Evolutionary conservation across 768 basidiomycete genomes (phyloP).

Genomic region (Rhizopogon vulgaris): DNA sequence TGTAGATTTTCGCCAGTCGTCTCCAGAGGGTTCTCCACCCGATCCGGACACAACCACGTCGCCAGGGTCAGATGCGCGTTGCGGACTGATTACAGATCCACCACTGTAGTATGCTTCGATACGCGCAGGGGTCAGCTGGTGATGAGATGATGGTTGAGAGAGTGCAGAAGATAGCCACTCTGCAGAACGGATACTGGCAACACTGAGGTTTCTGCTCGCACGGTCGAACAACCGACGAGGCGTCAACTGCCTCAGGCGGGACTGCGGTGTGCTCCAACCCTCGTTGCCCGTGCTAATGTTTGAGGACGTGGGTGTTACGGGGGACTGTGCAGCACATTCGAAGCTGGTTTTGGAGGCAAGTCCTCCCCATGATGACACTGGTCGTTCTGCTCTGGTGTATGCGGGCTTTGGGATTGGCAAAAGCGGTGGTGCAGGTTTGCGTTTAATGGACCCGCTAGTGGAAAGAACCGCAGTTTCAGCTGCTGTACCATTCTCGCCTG

Average conservation of each 20-base stretch:
- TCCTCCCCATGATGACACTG: conserved; percentile 19
- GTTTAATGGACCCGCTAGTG: conserved; percentile 20
- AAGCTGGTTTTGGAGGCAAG: conserved; percentile 6
- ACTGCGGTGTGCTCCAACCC: conserved; percentile 2
- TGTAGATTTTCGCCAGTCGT: conserved; percentile 1
- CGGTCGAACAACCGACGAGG: conserved; percentile 13
- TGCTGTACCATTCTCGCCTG: conserved; percentile 8
- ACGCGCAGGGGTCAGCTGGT: conserved; percentile 13
- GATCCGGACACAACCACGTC: background rate
- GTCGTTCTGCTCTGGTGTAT: conserved; percentile 4
- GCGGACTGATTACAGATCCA: conserved; percentile 1
- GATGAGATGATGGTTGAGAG: conserved; percentile 6
- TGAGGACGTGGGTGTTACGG: conserved; percentile 4
- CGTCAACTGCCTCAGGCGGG: conserved; percentile 7
- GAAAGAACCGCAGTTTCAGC: conserved; percentile 2
- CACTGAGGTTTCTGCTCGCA: conserved; percentile 18
- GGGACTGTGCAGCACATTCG: background rate
- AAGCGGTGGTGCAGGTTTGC: conserved; percentile 25
- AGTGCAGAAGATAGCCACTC: conserved; percentile 24
- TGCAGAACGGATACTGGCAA: conserved; percentile 24
- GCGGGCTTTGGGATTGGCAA: conserved; percentile 11
- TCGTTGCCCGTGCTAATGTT: background rate
- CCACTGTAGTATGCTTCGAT: conserved; percentile 24
- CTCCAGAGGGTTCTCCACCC: background rate
- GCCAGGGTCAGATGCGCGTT: background rate